phyloP scores from a whole-genome alignment of 2,329 filamentous ascomycete species.

The Helicocarpus griseus region DNA sequence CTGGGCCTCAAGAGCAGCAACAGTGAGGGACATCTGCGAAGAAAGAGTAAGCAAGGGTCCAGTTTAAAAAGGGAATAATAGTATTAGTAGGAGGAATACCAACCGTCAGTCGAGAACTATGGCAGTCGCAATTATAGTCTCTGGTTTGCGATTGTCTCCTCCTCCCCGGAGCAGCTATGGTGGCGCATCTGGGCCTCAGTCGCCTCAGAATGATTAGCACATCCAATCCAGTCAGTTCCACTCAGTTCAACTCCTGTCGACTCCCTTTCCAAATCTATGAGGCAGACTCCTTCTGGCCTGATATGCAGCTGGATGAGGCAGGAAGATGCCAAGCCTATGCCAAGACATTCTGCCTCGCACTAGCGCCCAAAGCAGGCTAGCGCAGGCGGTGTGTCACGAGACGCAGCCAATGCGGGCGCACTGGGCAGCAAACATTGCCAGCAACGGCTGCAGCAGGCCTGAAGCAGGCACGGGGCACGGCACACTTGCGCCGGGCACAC shows the following conservation, averaged over 20 bases:
- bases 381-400: neutral
- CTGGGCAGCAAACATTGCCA: neutral
- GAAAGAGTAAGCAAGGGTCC: neutral
- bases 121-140: neutral
- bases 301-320: no score
- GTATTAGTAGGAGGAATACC: neutral
- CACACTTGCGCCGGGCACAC: no score
- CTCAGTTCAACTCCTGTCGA: no score
- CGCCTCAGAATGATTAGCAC: no score
- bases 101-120: neutral
- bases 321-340: neutral
- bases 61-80: neutral
- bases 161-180: neutral
- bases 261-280: no score
- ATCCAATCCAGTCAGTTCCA: no score
- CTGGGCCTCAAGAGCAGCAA: constrained; percentile 9
- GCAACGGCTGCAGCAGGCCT: no score
- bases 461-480: no score
- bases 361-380: neutral
- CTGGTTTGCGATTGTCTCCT: neutral
- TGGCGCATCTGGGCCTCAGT: no score
- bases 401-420: neutral
- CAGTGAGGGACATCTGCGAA: constrained; percentile 10
- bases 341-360: neutral
- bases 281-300: no score